Evolutionary conservation across 2,329 filamentous ascomycete species (phyloP), one percentile per base, ranked within the genome.

Genomic region (Coniochaeta sp.): DNA sequence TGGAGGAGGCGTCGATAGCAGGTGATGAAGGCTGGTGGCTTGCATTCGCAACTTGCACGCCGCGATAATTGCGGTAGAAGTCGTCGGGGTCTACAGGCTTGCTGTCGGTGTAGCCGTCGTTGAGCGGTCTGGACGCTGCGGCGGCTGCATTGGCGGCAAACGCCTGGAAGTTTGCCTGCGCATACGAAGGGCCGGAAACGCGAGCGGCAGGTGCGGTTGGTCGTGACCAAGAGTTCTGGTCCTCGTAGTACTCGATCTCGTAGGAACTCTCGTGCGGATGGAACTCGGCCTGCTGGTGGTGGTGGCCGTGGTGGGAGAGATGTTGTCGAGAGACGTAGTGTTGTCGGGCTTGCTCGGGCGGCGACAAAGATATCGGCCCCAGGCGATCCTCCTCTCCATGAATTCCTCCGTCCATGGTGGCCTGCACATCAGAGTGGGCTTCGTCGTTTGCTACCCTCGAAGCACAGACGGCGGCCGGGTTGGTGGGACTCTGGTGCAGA

Each of bases 11-110:
- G 60, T 36, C 17, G 19, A 4, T 44, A 14, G 24, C n/a, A 22
- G 24, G 58, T 22, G 38, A 59, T 34, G 58, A 63, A 52, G 60
- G 57, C 47, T 54, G 60, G 63, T 66, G 66, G 50, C 56, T 63
- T 19, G 24, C 61, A 55, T 58, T 60, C 30, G 40, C 71, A 59
- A 71, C 64, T 62, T 75, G 72, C 59, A 71, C 67, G 67, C 71
- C 72, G 66, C 74, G 74, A 67, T 80, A 81, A 69, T 74, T 77
- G 66, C 77, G 78, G 72, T 84, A 84, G 71, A 82, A 84, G 69
- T 81, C 76, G 77, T 82, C 80, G 66, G 81, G 79, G 66, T 81
- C 77, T 72, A 78, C 69, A 67, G 75, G 7, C 2, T 17, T 56
- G 30, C n/a, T 63, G 66, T 74, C 73, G 69, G 73, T 58, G 58